Percentiles rank a stretch among this genome's conserved stretches.
phyloP scores from a whole-genome alignment of 2,329 filamentous ascomycete genomes.

The Fusarium succisae region DNA sequence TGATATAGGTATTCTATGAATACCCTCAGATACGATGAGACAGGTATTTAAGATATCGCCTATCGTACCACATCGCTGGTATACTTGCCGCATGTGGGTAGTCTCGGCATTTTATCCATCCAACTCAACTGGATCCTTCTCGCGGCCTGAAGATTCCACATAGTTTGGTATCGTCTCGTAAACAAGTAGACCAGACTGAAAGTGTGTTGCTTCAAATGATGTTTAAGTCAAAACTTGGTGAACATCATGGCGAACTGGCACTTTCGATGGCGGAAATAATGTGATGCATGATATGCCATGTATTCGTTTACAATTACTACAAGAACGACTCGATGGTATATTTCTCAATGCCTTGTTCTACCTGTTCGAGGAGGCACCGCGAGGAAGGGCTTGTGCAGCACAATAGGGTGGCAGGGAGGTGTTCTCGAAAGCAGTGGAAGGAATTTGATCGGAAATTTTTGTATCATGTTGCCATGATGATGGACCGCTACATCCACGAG shows the following conservation, averaged over 20 bases:
- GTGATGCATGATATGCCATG: not conserved
- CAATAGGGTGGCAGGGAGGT: not conserved
- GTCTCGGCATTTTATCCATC: not conserved
- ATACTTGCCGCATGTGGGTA: not conserved
- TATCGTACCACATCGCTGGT: not conserved
- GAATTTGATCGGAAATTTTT: not conserved
- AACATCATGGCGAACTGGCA: not conserved
- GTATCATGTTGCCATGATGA: conserved; percentile 66
- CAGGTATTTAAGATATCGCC: not conserved
- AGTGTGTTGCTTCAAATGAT: not conserved
- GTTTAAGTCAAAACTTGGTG: not conserved
- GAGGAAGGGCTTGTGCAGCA: not conserved
- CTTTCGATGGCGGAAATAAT: not conserved
- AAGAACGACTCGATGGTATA: not conserved
- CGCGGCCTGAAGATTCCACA: not conserved
- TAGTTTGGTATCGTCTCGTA: not conserved
- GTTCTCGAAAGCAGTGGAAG: not conserved
- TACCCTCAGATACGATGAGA: not conserved
- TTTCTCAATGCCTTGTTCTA: not conserved
- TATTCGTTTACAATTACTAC: not conserved
- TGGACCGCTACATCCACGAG: conserved; percentile 75
- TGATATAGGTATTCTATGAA: not conserved
- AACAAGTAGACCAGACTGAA: not conserved
- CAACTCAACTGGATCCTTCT: not conserved
- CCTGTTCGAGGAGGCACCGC: not conserved